Conservation (phyloP, 768 basidiomycete species). For the Pleurotus citrinopileatus region DNA sequence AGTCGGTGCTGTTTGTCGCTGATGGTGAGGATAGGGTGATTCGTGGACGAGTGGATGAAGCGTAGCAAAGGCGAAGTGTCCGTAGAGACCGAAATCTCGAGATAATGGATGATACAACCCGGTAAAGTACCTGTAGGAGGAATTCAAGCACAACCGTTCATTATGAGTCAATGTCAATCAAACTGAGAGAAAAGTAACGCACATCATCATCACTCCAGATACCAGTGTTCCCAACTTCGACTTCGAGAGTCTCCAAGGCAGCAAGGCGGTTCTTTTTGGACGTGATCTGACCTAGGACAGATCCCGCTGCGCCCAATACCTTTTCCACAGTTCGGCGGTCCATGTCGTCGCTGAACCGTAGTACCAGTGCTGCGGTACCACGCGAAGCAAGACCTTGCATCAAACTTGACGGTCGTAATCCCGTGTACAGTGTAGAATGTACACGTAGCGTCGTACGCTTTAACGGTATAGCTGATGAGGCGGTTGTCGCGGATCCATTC, state of each 20-base stretch:
- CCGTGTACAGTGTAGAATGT: constrained; percentile 41
- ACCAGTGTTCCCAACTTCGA: constrained; percentile 25
- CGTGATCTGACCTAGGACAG: constrained; percentile 26
- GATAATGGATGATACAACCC: constrained; percentile 4
- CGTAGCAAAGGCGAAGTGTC: constrained; percentile 5
- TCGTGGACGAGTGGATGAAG: background rate
- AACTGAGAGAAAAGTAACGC: constrained; percentile 11
- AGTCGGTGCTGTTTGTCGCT: constrained; percentile 8
- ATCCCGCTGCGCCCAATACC: constrained; percentile 39
- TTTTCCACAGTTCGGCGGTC: constrained; percentile 46
- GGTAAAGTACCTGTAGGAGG: constrained; percentile 3
- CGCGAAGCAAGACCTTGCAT: constrained; percentile 27
- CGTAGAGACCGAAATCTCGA: constrained; percentile 1
- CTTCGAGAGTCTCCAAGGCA: constrained; percentile 20
- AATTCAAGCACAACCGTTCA: background rate
- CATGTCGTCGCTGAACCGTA: constrained; percentile 36
- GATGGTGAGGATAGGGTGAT: background rate
- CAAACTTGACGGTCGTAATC: constrained; percentile 40
- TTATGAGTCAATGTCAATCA: background rate
- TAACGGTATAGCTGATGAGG: constrained; percentile 23
- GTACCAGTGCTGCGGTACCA: constrained; percentile 27
- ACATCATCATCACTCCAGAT: constrained; percentile 32
- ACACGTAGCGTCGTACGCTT: constrained; percentile 34
- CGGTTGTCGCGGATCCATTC: background rate
- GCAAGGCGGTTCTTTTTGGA: constrained; percentile 18